Evolutionary conservation across 768 basidiomycete genomes (phyloP).

Genomic region (Trametopsis cervina): DNA sequence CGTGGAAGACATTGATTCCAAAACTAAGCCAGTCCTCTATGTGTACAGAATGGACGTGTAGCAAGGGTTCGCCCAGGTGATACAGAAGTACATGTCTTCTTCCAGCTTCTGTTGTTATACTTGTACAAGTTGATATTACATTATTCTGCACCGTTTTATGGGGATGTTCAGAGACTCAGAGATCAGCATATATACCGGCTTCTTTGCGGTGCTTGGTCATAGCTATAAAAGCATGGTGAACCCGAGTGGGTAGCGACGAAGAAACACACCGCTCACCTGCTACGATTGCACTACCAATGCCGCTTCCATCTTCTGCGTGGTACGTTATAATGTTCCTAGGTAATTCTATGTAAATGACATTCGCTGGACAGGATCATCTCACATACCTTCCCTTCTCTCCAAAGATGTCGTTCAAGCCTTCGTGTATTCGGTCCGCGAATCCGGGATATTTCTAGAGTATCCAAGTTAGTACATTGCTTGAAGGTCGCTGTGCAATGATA

Average conservation of each 20-base stretch:
- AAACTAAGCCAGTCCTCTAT: no score
- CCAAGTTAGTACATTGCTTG: no score
- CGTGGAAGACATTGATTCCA: no score
- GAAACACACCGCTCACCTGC: slow-evolving; percentile 46
- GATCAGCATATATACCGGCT: slow-evolving; percentile 45
- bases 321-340: slow-evolving; percentile 67
- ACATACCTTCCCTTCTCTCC: slow-evolving; percentile 90
- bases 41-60: no score
- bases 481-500: no score
- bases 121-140: neutral
- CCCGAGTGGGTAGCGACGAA: neutral
- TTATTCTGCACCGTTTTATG: neutral
- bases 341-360: no score
- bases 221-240: slow-evolving; percentile 36
- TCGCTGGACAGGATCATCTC: neutral
- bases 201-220: slow-evolving; percentile 86
- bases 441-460: slow-evolving; percentile 96
- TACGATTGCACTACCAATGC: slow-evolving; percentile 95
- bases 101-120: no score
- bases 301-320: slow-evolving; percentile 88
- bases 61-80: no score
- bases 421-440: slow-evolving; percentile 88
- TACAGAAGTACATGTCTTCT: no score
- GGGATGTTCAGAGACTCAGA: slow-evolving; percentile 26
- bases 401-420: slow-evolving; percentile 90